Evolutionary conservation across 2,329 filamentous ascomycete genomes (phyloP).

Genomic region (Colletotrichum sojae): DNA sequence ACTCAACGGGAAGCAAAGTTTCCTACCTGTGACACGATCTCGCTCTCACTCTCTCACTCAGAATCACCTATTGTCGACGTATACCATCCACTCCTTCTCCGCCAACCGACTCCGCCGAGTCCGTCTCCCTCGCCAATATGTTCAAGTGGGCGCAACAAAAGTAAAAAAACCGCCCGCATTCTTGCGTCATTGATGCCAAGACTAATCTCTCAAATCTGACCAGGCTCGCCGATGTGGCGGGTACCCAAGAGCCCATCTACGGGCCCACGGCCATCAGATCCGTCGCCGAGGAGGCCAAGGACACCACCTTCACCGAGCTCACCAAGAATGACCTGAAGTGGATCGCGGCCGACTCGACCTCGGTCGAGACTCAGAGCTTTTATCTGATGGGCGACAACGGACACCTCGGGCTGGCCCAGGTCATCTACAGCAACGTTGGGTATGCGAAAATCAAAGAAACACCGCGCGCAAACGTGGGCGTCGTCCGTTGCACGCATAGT

Average conservation of each 20-base stretch:
- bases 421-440: conserved; percentile 98
- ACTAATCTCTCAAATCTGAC: conserved; percentile 40
- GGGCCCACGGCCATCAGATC: conserved; percentile 89
- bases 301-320: conserved; percentile 84
- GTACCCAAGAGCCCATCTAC: conserved; percentile 97
- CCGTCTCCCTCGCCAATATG: conserved; percentile 66
- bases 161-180: conserved; percentile 64
- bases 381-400: conserved; percentile 89
- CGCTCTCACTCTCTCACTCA: conserved; percentile 22
- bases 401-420: conserved; percentile 82
- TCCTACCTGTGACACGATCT: conserved; percentile 9
- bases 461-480: background rate
- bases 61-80: background rate
- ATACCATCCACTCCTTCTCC: background rate
- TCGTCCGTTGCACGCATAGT: conserved; percentile 15
- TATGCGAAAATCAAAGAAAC: conserved; percentile 63
- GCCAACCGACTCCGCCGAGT: background rate
- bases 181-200: conserved; percentile 44
- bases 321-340: conserved; percentile 86
- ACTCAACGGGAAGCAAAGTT: conserved; percentile 36
- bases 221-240: conserved; percentile 84
- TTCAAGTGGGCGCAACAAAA: conserved; percentile 96
- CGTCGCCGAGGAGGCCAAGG: conserved; percentile 84
- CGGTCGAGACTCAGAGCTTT: conserved; percentile 95
- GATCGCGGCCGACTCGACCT: conserved; percentile 84